Conservation (phyloP, 345 rosid species). For the Arabidopsis arenosa region DNA sequence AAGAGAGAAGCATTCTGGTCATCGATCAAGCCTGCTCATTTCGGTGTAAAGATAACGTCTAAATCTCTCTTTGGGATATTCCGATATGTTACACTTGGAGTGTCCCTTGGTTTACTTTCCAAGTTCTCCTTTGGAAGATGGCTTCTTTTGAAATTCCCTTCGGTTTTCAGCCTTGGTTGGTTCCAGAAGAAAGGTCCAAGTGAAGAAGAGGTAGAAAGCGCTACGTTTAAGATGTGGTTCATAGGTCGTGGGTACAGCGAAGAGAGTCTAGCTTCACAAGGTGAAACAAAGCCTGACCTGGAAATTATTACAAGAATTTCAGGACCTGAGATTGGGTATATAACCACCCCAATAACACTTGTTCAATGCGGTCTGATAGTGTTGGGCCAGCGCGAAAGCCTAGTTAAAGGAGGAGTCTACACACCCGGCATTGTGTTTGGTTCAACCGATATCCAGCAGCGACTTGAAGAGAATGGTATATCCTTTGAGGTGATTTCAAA, state of each 20-base stretch:
- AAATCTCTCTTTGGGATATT: slow-evolving; percentile 65
- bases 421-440: slow-evolving; percentile 89
- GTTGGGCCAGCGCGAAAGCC: slow-evolving; percentile 57
- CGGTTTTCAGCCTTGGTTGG: slow-evolving; percentile 81
- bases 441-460: slow-evolving; percentile 70
- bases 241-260: slow-evolving; percentile 78
- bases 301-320: slow-evolving; percentile 71
- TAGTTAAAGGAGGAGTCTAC: slow-evolving; percentile 77
- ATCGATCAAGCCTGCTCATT: slow-evolving; percentile 70
- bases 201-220: slow-evolving; percentile 78
- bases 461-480: slow-evolving; percentile 73
- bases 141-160: slow-evolving; percentile 85
- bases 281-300: slow-evolving; percentile 59
- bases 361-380: slow-evolving; percentile 73
- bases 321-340: slow-evolving; percentile 91
- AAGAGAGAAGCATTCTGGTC: slow-evolving; percentile 80
- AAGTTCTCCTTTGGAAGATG: slow-evolving; percentile 65
- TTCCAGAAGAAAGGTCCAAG: slow-evolving; percentile 82
- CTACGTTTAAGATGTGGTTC: slow-evolving; percentile 92
- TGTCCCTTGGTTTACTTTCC: slow-evolving; percentile 64
- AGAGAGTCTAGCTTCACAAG: slow-evolving; percentile 48
- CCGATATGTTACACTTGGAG: slow-evolving; percentile 58
- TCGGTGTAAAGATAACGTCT: slow-evolving; percentile 74
- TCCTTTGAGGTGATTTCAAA: slow-evolving; percentile 77
- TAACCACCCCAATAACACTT: slow-evolving; percentile 72